Evolutionary conservation across 768 basidiomycete species (phyloP).

Genomic region (Leccinum imitatum): DNA sequence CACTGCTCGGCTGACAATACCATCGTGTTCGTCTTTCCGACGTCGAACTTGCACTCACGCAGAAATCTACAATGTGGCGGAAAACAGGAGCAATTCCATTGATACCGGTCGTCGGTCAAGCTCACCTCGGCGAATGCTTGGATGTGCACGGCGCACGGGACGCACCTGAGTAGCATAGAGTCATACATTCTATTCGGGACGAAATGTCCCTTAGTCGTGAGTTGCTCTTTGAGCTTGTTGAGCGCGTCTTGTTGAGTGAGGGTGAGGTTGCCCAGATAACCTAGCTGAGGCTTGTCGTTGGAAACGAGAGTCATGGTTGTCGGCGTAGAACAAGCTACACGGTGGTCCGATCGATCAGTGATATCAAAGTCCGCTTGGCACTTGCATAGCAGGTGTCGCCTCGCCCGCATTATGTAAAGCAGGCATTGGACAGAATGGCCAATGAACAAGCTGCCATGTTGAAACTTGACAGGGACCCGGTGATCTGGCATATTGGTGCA

Average conservation of each 20-base stretch:
- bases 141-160: neutral
- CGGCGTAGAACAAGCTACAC: neutral
- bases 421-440: too few species aligned
- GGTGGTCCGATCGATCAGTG: too few species aligned
- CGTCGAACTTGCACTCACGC: slow-evolving; percentile 90
- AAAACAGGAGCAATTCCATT: too few species aligned
- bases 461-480: too few species aligned
- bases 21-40: slow-evolving; percentile 82
- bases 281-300: slow-evolving; percentile 66
- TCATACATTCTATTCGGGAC: slow-evolving; percentile 70
- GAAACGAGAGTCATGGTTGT: slow-evolving; percentile 39
- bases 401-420: too few species aligned
- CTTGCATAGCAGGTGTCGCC: neutral
- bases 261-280: slow-evolving; percentile 75
- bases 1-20: slow-evolving; percentile 79
- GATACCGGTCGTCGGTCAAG: neutral
- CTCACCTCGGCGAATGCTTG: neutral
- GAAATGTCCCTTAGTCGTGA: slow-evolving; percentile 59
- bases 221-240: slow-evolving; percentile 62
- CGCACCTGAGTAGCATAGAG: slow-evolving; percentile 57
- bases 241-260: slow-evolving; percentile 60
- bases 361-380: too few species aligned
- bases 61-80: slow-evolving; percentile 61
- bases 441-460: too few species aligned
- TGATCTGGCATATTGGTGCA: too few species aligned